Percentiles rank a stretch among this genome's conserved stretches.
These are phyloP conservation scores for Pecoramyces ruminantium DNA, from an alignment of 192 early-diverging fungal genomes.

Conservation along the genomic window DNA sequence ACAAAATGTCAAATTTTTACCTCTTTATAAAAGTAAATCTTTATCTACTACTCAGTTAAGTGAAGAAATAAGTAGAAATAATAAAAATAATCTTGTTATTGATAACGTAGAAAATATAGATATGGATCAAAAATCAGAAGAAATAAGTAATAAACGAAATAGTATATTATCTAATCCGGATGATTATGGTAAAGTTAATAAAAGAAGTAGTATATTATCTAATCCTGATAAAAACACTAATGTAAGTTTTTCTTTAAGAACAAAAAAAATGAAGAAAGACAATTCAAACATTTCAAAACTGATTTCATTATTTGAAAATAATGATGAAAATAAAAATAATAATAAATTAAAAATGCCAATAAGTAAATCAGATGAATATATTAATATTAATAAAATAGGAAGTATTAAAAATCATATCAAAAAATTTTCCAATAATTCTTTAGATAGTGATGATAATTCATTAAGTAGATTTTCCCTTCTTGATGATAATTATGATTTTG, in stretches of 20 bases:
- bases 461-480: background rate
- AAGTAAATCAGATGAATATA: background rate
- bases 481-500: background rate
- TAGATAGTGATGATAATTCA: background rate
- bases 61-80: background rate
- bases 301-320: background rate
- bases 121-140: too few relatives aligned
- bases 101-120: background rate
- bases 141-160: background rate
- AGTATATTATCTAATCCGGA: background rate
- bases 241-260: background rate
- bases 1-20: too few relatives aligned
- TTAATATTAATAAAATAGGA: background rate
- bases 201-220: background rate
- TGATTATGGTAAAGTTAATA: background rate
- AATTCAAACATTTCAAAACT: background rate
- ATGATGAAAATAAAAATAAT: background rate
- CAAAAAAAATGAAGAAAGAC: background rate
- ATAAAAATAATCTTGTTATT: background rate
- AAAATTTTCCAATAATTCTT: background rate
- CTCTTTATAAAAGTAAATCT: too few relatives aligned
- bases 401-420: background rate
- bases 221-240: background rate
- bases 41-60: too few relatives aligned
- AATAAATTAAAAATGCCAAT: background rate